Percentiles rank a stretch among this genome's conserved stretches.
Conservation (phyloP, 352 stramenopile species). For the Phytopythium mirpurense region DNA sequence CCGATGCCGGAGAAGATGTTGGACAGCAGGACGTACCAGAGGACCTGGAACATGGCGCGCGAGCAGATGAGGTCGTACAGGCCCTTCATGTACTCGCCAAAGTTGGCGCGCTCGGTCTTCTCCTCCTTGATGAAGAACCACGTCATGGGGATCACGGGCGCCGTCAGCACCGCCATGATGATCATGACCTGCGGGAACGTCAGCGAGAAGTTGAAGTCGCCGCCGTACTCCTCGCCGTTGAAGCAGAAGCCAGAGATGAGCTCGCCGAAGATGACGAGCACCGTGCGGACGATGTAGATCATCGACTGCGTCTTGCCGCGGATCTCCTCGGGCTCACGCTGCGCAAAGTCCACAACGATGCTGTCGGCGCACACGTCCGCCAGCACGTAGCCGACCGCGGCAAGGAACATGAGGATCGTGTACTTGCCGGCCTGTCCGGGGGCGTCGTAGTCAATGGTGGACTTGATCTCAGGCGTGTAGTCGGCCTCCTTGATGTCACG, state of each 20-base stretch:
- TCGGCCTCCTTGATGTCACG: conserved; percentile 12
- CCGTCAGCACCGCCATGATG: conserved; percentile 15
- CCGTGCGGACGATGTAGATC: conserved; percentile 42
- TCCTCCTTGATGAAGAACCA: conserved; percentile 54
- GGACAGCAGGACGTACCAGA: conserved; percentile 17
- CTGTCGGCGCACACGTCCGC: conserved; percentile 71
- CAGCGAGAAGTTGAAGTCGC: conserved; percentile 21
- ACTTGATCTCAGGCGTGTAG: conserved; percentile 20
- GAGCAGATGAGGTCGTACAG: conserved; percentile 25
- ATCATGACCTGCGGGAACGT: conserved; percentile 26
- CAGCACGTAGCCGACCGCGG: conserved; percentile 68
- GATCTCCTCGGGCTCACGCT: conserved; percentile 34
- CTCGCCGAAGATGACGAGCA: conserved; percentile 27
- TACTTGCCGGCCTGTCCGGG: conserved; percentile 37
- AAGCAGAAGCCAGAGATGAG: conserved; percentile 25
- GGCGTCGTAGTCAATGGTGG: conserved; percentile 29
- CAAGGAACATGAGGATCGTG: conserved; percentile 67
- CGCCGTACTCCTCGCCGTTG: conserved; percentile 18
- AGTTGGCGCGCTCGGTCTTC: conserved; percentile 17
- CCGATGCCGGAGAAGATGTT: conserved; percentile 18
- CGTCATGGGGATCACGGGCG: conserved; percentile 16
- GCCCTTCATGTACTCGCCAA: conserved; percentile 18
- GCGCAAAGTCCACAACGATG: conserved; percentile 33
- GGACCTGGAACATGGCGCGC: conserved; percentile 24
- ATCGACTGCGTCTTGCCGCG: conserved; percentile 34